Conservation (phyloP, 1,139 yeast genomes). For the Zygotorulaspora mrakii region DNA sequence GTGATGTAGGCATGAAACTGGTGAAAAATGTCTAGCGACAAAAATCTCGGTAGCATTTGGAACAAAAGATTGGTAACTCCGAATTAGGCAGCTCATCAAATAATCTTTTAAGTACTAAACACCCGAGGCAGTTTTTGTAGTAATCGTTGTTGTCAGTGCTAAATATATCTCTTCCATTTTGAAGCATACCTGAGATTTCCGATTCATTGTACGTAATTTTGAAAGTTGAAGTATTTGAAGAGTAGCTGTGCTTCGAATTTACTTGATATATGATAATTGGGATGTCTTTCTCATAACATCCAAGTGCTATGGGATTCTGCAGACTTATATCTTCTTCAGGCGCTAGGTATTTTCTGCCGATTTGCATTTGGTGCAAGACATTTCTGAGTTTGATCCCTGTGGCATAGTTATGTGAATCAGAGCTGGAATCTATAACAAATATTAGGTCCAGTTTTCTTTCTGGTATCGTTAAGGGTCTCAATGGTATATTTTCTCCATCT, state of each 20-base stretch:
- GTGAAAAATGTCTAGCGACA: slow-evolving; percentile 32
- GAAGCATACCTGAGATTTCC: slow-evolving; percentile 46
- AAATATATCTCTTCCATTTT: slow-evolving; percentile 52
- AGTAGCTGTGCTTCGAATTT: slow-evolving; percentile 42
- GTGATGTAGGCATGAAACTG: slow-evolving; percentile 6
- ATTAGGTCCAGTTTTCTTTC: slow-evolving; percentile 52
- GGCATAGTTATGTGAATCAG: slow-evolving; percentile 58
- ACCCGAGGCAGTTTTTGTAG: slow-evolving; percentile 53
- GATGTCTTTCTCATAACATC: slow-evolving; percentile 45
- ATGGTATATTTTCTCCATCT: slow-evolving; percentile 60
- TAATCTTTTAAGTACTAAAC: slow-evolving; percentile 55
- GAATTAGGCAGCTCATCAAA: slow-evolving; percentile 43
- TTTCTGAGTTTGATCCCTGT: slow-evolving; percentile 53
- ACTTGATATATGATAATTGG: slow-evolving; percentile 49
- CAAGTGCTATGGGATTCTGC: slow-evolving; percentile 49
- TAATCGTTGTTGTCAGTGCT: slow-evolving; percentile 42
- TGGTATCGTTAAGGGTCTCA: slow-evolving; percentile 54
- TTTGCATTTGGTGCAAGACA: slow-evolving; percentile 31
- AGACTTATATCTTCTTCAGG: slow-evolving; percentile 33
- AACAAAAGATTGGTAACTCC: slow-evolving; percentile 37
- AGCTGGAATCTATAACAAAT: slow-evolving; percentile 62
- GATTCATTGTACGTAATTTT: slow-evolving; percentile 46
- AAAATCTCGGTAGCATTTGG: slow-evolving; percentile 39
- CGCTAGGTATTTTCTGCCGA: slow-evolving; percentile 21
- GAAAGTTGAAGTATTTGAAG: slow-evolving; percentile 59